Conservation (phyloP, 2,329 filamentous ascomycete species). For the Calonectria henricotiae region DNA sequence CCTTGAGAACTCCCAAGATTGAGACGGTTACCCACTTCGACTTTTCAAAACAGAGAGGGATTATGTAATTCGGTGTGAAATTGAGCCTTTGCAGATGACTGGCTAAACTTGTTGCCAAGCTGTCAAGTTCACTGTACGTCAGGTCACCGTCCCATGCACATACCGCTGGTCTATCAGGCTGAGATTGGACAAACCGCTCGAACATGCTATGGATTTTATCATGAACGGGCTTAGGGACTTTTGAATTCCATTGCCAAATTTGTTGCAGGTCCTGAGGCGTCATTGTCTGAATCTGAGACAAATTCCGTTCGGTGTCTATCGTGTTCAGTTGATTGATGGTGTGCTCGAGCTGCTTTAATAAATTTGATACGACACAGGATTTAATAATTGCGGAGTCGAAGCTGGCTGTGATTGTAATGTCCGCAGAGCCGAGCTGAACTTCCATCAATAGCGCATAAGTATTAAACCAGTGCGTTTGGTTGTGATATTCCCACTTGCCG, state of each 20-base stretch:
- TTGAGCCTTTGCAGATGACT: background rate
- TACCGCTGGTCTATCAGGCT: background rate
- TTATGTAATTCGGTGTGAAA: background rate
- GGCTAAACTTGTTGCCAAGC: background rate
- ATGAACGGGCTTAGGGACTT: conserved; percentile 38
- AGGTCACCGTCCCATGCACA: conserved; percentile 17
- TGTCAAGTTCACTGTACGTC: conserved; percentile 3
- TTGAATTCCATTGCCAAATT: conserved; percentile 38
- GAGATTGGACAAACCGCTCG: conserved; percentile 19
- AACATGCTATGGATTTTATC: conserved; percentile 42
- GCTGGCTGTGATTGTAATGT: conserved; percentile 13
- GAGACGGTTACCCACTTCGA: conserved; percentile 6
- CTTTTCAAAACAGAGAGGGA: conserved; percentile 15
- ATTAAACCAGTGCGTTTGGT: conserved; percentile 4
- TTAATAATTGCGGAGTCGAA: conserved; percentile 26
- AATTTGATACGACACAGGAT: background rate
- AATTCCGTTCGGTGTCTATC: background rate
- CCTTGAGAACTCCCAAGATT: background rate
- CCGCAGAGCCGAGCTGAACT: conserved; percentile 7
- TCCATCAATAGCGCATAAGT: conserved; percentile 30
- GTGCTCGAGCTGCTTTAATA: conserved; percentile 26
- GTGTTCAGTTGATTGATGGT: conserved; percentile 28
- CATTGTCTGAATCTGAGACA: conserved; percentile 34
- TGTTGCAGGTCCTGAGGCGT: conserved; percentile 43
- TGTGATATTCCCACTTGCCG: background rate